Evolutionary conservation across 2,329 filamentous ascomycete genomes (phyloP), one percentile per base, ranked within the genome.

Genomic region (Colletotrichum tofieldiae): DNA sequence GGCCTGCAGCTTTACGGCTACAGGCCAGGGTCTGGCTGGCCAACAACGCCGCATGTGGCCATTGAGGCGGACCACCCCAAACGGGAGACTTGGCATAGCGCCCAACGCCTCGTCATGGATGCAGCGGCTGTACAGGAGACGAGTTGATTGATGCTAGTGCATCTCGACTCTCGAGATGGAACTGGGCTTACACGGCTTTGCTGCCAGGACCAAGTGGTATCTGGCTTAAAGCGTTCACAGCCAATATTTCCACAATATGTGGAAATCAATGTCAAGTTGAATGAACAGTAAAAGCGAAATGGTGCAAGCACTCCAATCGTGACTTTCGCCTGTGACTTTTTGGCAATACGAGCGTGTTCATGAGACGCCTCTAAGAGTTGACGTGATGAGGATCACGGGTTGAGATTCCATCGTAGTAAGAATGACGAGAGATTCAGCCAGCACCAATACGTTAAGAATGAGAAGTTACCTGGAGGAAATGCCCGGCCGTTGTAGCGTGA

Each of bases 141-240:
- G 71, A 35, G 70, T 60, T 63, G 55, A 68, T 52, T 41, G 65
- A 64, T 74, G 72, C 72, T 49, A 74, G 72, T 74, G 72, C 64
- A 69, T 65, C 72, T 72, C 55, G 41, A 71, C 65, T 58, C 60
- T 51, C 37, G 41, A 65, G 61, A 45, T 37, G 64, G 59, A 62
- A 56, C 51, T 39, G 43, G 58, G 61, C 61, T 71, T 71, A 65
- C 49, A 62, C 39, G 37, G 35, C 41, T 64, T 35, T 61, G 55
- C 67, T 65, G 45, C 67, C 52, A 26, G 71, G 32, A 65, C 71
- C 71, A 73, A 73, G 71, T 73, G 71, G 71, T 64, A 52, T 56
- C 62, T 58, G 61, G 71, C 54, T 43, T 56, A 12, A 59, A 73
- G 61, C 62, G 56, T 71, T 58, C 49, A 67, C 52, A 62, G 61